phyloP scores from a whole-genome alignment of 352 stramenopile species.

The Globisporangium rhizosaccharum region DNA sequence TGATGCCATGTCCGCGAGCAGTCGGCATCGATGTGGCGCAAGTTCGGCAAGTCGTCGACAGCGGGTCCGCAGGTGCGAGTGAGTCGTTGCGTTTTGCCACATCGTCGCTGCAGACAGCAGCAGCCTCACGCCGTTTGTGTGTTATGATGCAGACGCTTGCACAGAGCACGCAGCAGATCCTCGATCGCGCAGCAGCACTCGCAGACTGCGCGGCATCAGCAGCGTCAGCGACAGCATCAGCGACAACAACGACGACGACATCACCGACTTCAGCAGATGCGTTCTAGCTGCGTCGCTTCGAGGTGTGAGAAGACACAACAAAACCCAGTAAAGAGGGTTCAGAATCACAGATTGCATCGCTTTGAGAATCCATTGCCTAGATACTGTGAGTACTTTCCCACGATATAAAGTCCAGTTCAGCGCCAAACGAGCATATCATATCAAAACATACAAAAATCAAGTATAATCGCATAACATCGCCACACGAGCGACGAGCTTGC shows the following conservation, averaged over 20 bases:
- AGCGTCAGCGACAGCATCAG: neutral
- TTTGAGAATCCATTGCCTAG: no score
- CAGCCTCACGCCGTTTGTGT: neutral
- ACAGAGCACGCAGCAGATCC: constrained; percentile 37
- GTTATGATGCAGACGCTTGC: constrained; percentile 18
- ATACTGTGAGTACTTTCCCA: no score
- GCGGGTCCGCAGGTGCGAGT: constrained; percentile 25
- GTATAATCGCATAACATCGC: neutral
- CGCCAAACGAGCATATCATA: neutral
- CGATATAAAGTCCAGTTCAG: no score
- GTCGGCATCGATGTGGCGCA: constrained; percentile 41
- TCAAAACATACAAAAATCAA: neutral
- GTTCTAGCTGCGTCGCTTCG: neutral
- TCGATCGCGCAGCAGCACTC: constrained; percentile 18
- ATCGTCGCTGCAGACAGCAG: neutral
- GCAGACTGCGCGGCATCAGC: neutral
- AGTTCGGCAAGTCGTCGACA: constrained; percentile 38
- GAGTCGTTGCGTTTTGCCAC: neutral
- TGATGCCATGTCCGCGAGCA: neutral
- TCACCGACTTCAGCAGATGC: neutral
- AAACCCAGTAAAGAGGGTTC: no score
- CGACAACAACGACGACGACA: no score
- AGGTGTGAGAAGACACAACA: neutral
- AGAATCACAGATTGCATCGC: no score
- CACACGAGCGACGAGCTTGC: neutral